Conservation (phyloP, 2,329 filamentous ascomycete genomes). For the Diaporthe aspalathi region DNA sequence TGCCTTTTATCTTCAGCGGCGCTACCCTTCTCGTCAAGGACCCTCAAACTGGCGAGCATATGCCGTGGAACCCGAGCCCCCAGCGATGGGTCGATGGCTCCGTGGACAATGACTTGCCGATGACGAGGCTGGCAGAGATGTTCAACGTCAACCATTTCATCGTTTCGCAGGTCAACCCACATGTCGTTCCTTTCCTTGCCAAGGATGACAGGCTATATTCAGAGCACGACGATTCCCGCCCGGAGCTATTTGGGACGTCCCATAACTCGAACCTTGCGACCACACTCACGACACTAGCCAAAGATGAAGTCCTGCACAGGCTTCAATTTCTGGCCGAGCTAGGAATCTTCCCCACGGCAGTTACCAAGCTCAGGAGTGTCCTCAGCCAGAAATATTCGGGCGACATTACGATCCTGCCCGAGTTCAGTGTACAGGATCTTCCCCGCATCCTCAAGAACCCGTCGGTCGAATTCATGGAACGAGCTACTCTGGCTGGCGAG, state of each 20-base stretch:
- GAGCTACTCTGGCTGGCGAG: conserved; percentile 81
- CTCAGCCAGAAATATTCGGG: conserved; percentile 92
- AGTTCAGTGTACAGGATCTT: conserved; percentile 79
- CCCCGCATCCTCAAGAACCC: conserved; percentile 86
- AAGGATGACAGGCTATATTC: conserved; percentile 74
- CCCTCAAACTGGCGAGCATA: conserved; percentile 78
- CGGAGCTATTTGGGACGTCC: conserved; percentile 55
- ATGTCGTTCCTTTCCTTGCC: conserved; percentile 86
- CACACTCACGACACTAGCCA: conserved; percentile 77
- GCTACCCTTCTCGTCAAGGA: conserved; percentile 87
- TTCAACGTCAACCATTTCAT: conserved; percentile 99
- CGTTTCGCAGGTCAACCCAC: conserved; percentile 95
- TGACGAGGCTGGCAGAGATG: conserved; percentile 90
- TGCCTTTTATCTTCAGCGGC: conserved; percentile 86
- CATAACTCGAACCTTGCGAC: conserved; percentile 27
- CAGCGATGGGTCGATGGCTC: conserved; percentile 94
- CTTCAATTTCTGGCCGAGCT: conserved; percentile 84
- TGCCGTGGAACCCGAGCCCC: conserved; percentile 86
- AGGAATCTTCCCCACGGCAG: conserved; percentile 81
- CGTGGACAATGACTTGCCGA: conserved; percentile 92
- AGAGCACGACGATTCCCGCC: conserved; percentile 43
- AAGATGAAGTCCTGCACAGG: conserved; percentile 82
- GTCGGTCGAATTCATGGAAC: conserved; percentile 85
- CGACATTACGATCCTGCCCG: conserved; percentile 92
- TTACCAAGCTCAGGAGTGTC: conserved; percentile 83